These are phyloP conservation scores for Scutellaria barbata DNA, from an alignment of 257 asterid genomes.

Conservation along the genomic window DNA sequence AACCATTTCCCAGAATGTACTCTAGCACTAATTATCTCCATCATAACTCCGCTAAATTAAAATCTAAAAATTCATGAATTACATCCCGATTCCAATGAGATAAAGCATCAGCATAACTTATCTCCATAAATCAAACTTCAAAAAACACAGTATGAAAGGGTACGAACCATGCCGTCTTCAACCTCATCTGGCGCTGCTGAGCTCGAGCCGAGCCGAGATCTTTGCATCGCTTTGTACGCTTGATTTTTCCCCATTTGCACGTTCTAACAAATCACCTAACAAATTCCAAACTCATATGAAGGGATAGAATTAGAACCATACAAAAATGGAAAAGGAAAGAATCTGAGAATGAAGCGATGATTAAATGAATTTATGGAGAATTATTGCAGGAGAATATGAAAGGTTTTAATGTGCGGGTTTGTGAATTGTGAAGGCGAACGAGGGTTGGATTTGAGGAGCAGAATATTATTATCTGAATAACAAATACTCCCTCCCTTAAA, in stretches of 20 bases:
- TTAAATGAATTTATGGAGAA: slow-evolving; percentile 17
- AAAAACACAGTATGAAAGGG: slow-evolving; percentile 58
- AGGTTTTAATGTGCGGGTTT: slow-evolving; percentile 35
- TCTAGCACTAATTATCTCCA: slow-evolving; percentile 28
- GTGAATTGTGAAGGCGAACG: slow-evolving; percentile 24
- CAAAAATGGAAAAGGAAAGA: background rate
- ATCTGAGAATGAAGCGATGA: slow-evolving; percentile 14
- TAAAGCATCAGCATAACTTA: slow-evolving; percentile 12
- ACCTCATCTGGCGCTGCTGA: slow-evolving; percentile 71
- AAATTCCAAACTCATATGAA: slow-evolving; percentile 12
- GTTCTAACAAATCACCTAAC: background rate
- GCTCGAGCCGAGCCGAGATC: slow-evolving; percentile 76
- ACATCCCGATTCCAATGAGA: slow-evolving; percentile 4
- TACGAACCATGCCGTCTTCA: slow-evolving; percentile 92
- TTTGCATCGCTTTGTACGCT: slow-evolving; percentile 89
- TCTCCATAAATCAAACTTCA: slow-evolving; percentile 14
- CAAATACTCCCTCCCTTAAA: background rate
- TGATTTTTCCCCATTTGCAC: slow-evolving; percentile 74
- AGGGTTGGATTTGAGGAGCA: slow-evolving; percentile 32
- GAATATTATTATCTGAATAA: slow-evolving; percentile 1
- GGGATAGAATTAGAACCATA: background rate
- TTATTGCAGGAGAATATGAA: slow-evolving; percentile 4
- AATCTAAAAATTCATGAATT: slow-evolving; percentile 1
- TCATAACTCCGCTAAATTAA: background rate
- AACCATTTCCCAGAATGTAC: slow-evolving; percentile 13